Evolutionary conservation across 768 basidiomycete genomes (phyloP), one percentile per base, ranked within the genome.

Genomic region (Mycena maculata): DNA sequence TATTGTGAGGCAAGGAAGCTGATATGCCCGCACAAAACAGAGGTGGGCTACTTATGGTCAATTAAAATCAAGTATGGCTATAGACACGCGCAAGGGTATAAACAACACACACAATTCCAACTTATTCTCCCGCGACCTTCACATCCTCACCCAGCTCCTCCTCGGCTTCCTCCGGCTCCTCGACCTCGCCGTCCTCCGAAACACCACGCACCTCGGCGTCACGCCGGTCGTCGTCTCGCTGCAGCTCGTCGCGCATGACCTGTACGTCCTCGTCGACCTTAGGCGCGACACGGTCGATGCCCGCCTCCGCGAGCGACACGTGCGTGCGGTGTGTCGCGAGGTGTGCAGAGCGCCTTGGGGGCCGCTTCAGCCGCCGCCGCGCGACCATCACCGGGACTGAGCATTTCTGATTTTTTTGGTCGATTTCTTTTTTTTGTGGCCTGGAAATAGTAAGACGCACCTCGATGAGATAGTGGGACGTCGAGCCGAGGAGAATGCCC

Each of bases 311-410:
- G 63, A 98, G 91, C 20, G 93, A 90, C 44, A 96, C 92, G 52
- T 93, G 92, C 1, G 85, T 86, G 66, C 93, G 92, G 70, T 95
- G 90, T 33, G 90, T 91, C 28, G 93, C 87, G 33, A 94, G 88
- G 76, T 94, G 92, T 0, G 93, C 93, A 4, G 88, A 86, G 52
- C 90, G 91, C 60, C 89, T 88, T 15, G 95, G 90, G 23, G 95
- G 94, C 3, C 94, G 90, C 78, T 94, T 94, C 76, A 98, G 90
- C 15, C 96, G 86, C 57, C 95, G 90, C 58, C 96, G 93, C 6
- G 96, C 94, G 58, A 97, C 95, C 96, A 98, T 97, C 60, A 98
- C 95, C 0, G 96, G 96, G 0, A 97, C 96, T 18, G 94, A 94
- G 67, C 94, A 96, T 79, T 95, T 96, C 85, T 95, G 39, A 3